Conservation (phyloP, 192 early-diverging fungal species). For the Cetraspora pellucida region DNA sequence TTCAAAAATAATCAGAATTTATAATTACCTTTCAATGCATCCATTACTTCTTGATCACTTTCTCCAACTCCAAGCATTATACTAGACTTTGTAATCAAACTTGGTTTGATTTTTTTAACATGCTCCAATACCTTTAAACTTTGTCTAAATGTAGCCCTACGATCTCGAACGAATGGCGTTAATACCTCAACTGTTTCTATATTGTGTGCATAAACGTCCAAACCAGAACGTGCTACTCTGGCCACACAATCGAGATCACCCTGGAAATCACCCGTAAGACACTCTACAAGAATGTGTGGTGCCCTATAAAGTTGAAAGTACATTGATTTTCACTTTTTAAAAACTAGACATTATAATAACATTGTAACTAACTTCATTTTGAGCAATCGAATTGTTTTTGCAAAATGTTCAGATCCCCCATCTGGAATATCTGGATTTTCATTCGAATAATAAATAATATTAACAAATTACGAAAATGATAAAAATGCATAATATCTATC, state of each 20-base stretch:
- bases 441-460: neutral
- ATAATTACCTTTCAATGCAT: slow-evolving; percentile 74
- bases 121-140: slow-evolving; percentile 86
- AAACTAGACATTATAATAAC: neutral
- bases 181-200: slow-evolving; percentile 95
- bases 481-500: neutral
- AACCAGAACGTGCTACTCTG: slow-evolving; percentile 83
- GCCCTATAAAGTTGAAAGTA: slow-evolving; percentile 51
- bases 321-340: neutral
- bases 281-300: slow-evolving; percentile 93
- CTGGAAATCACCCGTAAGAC: slow-evolving; percentile 91
- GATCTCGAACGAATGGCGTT: slow-evolving; percentile 88
- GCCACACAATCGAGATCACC: slow-evolving; percentile 78
- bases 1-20: neutral
- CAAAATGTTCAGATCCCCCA: slow-evolving; percentile 93
- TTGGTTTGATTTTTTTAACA: slow-evolving; percentile 78
- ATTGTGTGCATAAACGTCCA: slow-evolving; percentile 99
- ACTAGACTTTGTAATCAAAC: slow-evolving; percentile 91
- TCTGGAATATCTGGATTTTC: slow-evolving; percentile 73
- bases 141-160: slow-evolving; percentile 89
- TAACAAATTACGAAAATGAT: neutral
- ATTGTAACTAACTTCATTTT: slow-evolving; percentile 69
- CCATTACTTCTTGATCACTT: slow-evolving; percentile 88
- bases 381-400: slow-evolving; percentile 83
- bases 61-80: slow-evolving; percentile 99